Evolutionary conservation across 2,329 filamentous ascomycete species (phyloP), one percentile per base, ranked within the genome.

Genomic region (Elsinoe ampelina): DNA sequence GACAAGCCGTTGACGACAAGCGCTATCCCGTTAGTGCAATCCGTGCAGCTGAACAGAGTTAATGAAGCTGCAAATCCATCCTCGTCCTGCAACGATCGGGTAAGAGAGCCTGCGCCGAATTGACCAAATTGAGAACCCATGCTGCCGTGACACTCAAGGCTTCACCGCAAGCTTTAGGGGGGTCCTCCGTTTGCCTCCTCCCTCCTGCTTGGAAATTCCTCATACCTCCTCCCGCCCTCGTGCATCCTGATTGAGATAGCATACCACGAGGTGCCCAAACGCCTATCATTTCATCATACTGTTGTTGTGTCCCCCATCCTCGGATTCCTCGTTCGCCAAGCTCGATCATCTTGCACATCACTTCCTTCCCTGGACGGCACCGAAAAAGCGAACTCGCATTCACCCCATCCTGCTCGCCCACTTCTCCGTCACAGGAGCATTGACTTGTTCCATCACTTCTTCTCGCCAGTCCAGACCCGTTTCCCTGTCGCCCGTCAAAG

Each of bases 401-500:
- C 26, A 30, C 26, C 7, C 26, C 32, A 22, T n/a, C 39, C 42
- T 15, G 54, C 47, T 48, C 54, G 42, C 54, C 54, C 54, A 41
- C 54, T 26, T 48, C 42, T 35, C 19, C 20, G n/a, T 19, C 20
- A 30, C 26, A 36, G 38, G 39, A 55, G 20, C 52, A 30, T 42
- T 45, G 41, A 56, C 42, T 56, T 38, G 22, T 45, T 56, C 54
- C 54, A 47, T 56, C 76, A 75, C 82, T 98, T 98, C 74, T 97
- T 97, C 77, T 95, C 87, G 52, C 80, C 84, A 5, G 92, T 96
- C 84, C 95, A 96, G 63, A 97, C 83, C 58, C 12, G 19, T 45
- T 89, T 83, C 77, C 89, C 88, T 19, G 93, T 93, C 60, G 95
- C 75, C 73, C 96, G 92, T 61, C 93, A 83, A 72, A 98, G 93